These are phyloP conservation scores for Fusarium bactridioides DNA, from an alignment of 2,329 filamentous ascomycete genomes.

Conservation along the genomic window DNA sequence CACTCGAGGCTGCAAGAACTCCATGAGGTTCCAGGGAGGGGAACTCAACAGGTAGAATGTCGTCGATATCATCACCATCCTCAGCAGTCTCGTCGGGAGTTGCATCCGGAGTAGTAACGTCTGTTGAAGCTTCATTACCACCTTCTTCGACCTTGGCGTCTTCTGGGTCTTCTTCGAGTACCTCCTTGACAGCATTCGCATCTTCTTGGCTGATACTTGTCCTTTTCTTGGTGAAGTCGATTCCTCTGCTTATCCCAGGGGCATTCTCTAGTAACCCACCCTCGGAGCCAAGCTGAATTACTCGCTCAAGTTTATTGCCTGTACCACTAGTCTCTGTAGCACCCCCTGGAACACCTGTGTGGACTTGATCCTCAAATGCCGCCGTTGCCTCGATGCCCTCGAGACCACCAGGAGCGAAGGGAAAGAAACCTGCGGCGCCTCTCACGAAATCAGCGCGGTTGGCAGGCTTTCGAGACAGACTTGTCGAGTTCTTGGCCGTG, in stretches of 20 bases:
- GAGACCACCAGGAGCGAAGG: slow-evolving; percentile 89
- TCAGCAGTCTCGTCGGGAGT: slow-evolving; percentile 52
- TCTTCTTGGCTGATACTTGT: slow-evolving; percentile 64
- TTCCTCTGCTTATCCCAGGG: slow-evolving; percentile 81
- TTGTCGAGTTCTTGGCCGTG: slow-evolving; percentile 95
- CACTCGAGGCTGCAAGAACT: slow-evolving; percentile 74
- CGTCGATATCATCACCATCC: slow-evolving; percentile 76
- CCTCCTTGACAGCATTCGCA: slow-evolving; percentile 74
- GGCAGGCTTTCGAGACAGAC: slow-evolving; percentile 84
- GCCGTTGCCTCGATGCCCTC: slow-evolving; percentile 87
- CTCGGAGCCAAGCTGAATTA: slow-evolving; percentile 82
- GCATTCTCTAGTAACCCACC: slow-evolving; percentile 82
- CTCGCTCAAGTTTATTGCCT: slow-evolving; percentile 73
- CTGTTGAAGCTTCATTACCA: slow-evolving; percentile 41
- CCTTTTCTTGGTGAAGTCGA: slow-evolving; percentile 72
- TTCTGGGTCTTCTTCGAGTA: slow-evolving; percentile 62
- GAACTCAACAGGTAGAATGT: slow-evolving; percentile 89
- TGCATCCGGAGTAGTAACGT: slow-evolving; percentile 37
- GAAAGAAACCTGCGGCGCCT: slow-evolving; percentile 91
- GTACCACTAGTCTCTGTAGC: slow-evolving; percentile 53
- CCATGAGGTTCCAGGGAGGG: slow-evolving; percentile 87
- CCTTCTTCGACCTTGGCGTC: slow-evolving; percentile 42
- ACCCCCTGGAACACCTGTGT: slow-evolving; percentile 58
- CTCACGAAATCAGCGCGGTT: slow-evolving; percentile 89
- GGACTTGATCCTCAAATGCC: slow-evolving; percentile 79